These are phyloP conservation scores for Globisporangium nodosum DNA, from an alignment of 352 stramenopile species.

Conservation along the genomic window DNA sequence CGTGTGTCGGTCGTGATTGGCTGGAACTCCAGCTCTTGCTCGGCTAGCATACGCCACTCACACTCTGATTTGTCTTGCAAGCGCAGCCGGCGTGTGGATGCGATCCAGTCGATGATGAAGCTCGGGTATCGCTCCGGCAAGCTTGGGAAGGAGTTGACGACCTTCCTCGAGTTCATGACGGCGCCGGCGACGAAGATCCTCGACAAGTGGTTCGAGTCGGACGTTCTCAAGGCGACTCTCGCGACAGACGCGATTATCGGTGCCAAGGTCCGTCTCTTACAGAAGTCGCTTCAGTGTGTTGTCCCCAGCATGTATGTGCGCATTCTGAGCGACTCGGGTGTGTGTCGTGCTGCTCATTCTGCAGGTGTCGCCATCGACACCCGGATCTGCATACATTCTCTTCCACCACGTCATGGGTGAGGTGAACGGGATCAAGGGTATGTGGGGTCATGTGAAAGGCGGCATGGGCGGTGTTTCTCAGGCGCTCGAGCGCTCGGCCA, in stretches of 20 bases:
- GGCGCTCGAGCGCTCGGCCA: constrained; percentile 55
- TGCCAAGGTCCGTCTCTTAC: constrained; percentile 42
- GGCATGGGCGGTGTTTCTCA: constrained; percentile 84
- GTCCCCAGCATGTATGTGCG: background rate
- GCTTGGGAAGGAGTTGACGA: constrained; percentile 67
- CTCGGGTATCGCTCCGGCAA: constrained; percentile 61
- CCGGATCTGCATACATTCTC: constrained; percentile 87
- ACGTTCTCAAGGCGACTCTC: constrained; percentile 87
- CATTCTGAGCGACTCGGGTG: background rate
- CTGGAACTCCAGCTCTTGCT: no score
- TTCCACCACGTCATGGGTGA: constrained; percentile 92
- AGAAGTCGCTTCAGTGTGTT: background rate
- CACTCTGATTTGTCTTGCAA: background rate
- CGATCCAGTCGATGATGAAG: constrained; percentile 56
- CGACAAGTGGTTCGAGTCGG: constrained; percentile 89
- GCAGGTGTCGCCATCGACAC: constrained; percentile 73
- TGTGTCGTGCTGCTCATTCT: background rate
- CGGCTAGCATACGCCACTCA: background rate
- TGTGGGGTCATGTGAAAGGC: constrained; percentile 88
- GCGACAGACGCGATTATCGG: constrained; percentile 91
- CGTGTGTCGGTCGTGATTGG: no score
- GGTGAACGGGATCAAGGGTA: constrained; percentile 81
- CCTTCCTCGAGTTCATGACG: constrained; percentile 87
- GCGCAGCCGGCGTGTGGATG: constrained; percentile 50
- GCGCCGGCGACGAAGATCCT: constrained; percentile 82